Base-by-base conservation (phyloP, 768 basidiomycete genomes). In the Clathrus columnatus region DNA sequence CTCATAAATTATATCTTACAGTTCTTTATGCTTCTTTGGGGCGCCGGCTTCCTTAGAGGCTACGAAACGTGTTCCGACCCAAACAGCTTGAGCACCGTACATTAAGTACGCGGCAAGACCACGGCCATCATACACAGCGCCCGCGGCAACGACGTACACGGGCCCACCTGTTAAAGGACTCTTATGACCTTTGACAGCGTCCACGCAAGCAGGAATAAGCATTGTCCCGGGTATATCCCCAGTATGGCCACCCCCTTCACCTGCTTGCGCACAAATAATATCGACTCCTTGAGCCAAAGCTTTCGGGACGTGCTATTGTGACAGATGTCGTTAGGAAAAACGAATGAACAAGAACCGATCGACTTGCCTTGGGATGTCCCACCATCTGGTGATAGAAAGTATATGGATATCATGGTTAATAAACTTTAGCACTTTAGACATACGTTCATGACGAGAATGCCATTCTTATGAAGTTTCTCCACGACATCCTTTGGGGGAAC, bases 191-290 rank as follows among this genome's bases (percentile, higher is more conserved):
- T 82, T 86, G 65, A 84, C 84, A 21, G 79, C 81, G 63, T 94
- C 91, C 46, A 95, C 91, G 62, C 87, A 89, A 0, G 91, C 91
- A 7, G 92, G 91, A 58, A 97, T 91, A 61, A 97, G 81, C 65
- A 97, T 80, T 14, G 84, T 84, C 2, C 87, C 84, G 1, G 92
- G 80, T 7, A 84, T 81, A 59, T 88, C 84, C 21, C 93, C 93
- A 0, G 93, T 95, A 74, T 79, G 77, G 20, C 69, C 69, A 51
- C 91, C 91, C 32, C 88, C 93, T 70, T 96, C 93, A 23, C 91
- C 89, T 1, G 86, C 92, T 70, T 95, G 92, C 3, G 91, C 91
- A 63, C 93, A 96, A 65, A 97, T 94, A 58, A 97, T 73, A 64
- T 97, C 93, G 28, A 90, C 87, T 30, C 93, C 94, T 30, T 76